Conservation (phyloP, 2,329 filamentous ascomycete genomes). For the Rhynchosporium graminicola region DNA sequence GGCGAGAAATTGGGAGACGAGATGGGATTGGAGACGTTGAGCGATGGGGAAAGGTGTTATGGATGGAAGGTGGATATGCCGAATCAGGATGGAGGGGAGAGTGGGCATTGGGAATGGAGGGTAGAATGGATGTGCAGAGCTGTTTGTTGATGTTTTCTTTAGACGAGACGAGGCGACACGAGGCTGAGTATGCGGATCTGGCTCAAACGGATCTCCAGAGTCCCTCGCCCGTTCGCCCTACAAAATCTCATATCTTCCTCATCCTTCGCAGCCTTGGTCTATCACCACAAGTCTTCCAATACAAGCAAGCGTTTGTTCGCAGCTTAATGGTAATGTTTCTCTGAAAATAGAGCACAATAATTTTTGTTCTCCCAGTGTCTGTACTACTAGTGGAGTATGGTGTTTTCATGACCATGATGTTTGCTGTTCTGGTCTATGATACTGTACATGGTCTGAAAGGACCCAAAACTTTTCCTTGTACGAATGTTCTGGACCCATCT, state of each 20-base stretch:
- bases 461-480: too few species aligned
- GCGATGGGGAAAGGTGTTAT: conserved; percentile 57
- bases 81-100: conserved; percentile 42
- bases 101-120: conserved; percentile 10
- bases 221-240: neutral
- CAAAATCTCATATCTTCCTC: too few species aligned
- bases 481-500: too few species aligned
- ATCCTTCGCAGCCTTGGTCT: neutral
- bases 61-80: conserved; percentile 60
- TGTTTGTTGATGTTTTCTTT: neutral
- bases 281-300: neutral
- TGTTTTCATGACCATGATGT: too few species aligned
- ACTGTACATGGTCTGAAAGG: too few species aligned
- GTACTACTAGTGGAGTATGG: too few species aligned
- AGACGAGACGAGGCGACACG: neutral
- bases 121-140: neutral
- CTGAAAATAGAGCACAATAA: too few species aligned
- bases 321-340: too few species aligned
- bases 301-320: too few species aligned
- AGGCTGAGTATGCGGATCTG: neutral
- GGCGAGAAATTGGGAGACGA: conserved; percentile 59
- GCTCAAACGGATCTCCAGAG: neutral
- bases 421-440: too few species aligned
- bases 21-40: conserved; percentile 55
- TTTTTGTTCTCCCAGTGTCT: too few species aligned